Base-by-base conservation (phyloP, 2,329 filamentous ascomycete genomes). In the Penicillium nordicum region DNA sequence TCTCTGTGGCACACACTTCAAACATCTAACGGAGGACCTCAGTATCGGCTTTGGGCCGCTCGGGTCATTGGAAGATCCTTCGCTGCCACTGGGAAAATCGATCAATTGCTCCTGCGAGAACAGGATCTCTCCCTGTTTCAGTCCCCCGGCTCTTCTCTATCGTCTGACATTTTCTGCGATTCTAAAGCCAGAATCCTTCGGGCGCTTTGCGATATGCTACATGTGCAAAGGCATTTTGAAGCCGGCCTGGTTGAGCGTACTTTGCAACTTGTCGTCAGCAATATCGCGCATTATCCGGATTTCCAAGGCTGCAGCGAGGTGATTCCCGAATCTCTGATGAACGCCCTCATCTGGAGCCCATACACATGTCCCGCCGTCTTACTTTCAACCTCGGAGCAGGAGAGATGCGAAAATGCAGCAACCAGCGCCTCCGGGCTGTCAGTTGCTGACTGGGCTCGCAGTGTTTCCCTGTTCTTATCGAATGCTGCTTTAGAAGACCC, bases 1-100 rank as follows among this genome's bases (percentile, higher is more conserved):
- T 83, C 86, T 18, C 80, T 97, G 0, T 94, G 88, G 87, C 86
- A 87, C 68, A 92, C 89, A 41, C 89, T 91, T 63, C 80, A 83
- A 56, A 80, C 83, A n/a, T 78, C 82, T 37, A 76, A 82, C 1
- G 78, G 88, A 16, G 88, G 86, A 54, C 77, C 83, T 27, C 82
- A 85, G 16, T 97, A 94, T 69, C 77, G 91, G 0, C 78, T 89
- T 1, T 99, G 95, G 95, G 89, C 90, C 43, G 92, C 90, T 3
- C 84, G 88, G 60, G 88, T 92, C 2, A 79, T 97, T 43, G 94
- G 95, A 8, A 84, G 91, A 69, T 87, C 90, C 0, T 97, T 92
- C 73, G 86, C 88, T 38, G 83, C 89, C 16, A 89, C 86, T 29
- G 92, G 92, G 1, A 79, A 84, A 53, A 62, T 86, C 79, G 64